Evolutionary conservation across 2,329 filamentous ascomycete genomes (phyloP).

Genomic region (Aspergillus sergii): DNA sequence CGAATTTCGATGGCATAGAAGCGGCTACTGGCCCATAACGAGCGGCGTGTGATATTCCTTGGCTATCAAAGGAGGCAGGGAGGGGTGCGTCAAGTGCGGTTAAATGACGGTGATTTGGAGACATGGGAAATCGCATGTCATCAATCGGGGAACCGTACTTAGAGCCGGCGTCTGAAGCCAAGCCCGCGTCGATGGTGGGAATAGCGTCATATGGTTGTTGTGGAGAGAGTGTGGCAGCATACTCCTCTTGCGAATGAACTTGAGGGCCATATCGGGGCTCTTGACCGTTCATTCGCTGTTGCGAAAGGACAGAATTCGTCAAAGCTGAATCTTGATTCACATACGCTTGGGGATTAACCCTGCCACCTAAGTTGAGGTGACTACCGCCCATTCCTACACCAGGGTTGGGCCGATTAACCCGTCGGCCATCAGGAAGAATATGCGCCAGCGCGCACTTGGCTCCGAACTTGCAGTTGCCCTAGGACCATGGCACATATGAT

Average conservation of each 20-base stretch:
- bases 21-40: constrained; percentile 88
- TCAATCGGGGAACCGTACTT: constrained; percentile 84
- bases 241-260: constrained; percentile 47
- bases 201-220: constrained; percentile 51
- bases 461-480: constrained; percentile 99
- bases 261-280: constrained; percentile 48
- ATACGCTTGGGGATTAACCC: constrained; percentile 66
- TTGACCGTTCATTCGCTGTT: constrained; percentile 59
- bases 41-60: constrained; percentile 89
- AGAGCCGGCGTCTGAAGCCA: constrained; percentile 61
- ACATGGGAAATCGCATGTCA: constrained; percentile 75
- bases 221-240: constrained; percentile 44
- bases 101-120: constrained; percentile 71
- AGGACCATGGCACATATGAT: constrained; percentile 25
- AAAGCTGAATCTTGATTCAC: constrained; percentile 70
- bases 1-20: constrained; percentile 89
- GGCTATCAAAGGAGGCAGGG: constrained; percentile 93
- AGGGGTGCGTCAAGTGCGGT: constrained; percentile 92
- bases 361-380: constrained; percentile 66
- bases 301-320: constrained; percentile 70
- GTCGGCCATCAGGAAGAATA: constrained; percentile 87
- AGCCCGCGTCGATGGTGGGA: constrained; percentile 60
- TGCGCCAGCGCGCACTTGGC: constrained; percentile 97
- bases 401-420: constrained; percentile 74
- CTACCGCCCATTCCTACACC: constrained; percentile 54